Conservation (phyloP, 257 asterid genomes). For the Gentiana straminea region DNA sequence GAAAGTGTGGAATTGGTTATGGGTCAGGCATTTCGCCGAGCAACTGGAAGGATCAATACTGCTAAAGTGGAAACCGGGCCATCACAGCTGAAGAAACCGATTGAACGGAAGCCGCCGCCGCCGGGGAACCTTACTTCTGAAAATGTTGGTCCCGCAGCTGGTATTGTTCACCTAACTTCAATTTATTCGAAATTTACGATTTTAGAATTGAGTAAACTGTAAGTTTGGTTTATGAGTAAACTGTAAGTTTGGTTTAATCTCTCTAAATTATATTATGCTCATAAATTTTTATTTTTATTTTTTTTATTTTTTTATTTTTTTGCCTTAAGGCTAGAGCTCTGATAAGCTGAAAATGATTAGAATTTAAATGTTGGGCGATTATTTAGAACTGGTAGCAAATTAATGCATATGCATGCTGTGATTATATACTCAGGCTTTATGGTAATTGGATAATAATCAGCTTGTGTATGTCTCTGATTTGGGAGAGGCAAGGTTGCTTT, state of each 20-base stretch:
- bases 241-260: background rate
- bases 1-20: too few species aligned
- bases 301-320: background rate
- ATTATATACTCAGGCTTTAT: too few species aligned
- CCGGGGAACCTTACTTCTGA: constrained; percentile 20
- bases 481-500: too few species aligned
- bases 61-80: constrained; percentile 33
- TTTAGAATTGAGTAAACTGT: background rate
- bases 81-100: constrained; percentile 50
- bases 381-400: background rate
- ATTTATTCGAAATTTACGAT: background rate
- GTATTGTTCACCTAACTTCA: constrained; percentile 18
- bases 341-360: too few species aligned
- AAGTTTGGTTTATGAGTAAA: background rate
- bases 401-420: too few species aligned
- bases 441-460: too few species aligned
- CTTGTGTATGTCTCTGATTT: too few species aligned
- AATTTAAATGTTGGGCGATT: background rate
- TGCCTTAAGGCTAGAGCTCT: background rate
- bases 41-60: constrained; percentile 68
- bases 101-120: constrained; percentile 26
- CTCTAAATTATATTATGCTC: background rate
- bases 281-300: background rate
- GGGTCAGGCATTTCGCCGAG: constrained; percentile 59
- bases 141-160: constrained; percentile 28